phyloP scores from a whole-genome alignment of 2,329 filamentous ascomycete species.

The Trichothecium sympodiale region DNA sequence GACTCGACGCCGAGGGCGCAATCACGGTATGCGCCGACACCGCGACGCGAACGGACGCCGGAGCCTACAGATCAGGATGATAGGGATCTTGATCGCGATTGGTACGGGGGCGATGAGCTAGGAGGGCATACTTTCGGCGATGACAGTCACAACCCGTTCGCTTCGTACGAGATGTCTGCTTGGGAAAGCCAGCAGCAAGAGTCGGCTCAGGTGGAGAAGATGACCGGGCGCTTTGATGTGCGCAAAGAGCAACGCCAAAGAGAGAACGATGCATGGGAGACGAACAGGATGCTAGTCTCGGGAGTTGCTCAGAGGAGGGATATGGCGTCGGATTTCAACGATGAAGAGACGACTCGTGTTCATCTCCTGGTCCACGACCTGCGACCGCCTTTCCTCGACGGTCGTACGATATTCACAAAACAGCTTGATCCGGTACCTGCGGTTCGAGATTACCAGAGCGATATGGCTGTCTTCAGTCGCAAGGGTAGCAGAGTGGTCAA shows the following conservation, averaged over 20 bases:
- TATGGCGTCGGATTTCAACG: slow-evolving; percentile 73
- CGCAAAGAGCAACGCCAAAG: slow-evolving; percentile 76
- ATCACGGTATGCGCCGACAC: slow-evolving; percentile 30
- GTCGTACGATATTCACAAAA: slow-evolving; percentile 92
- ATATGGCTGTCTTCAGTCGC: slow-evolving; percentile 96
- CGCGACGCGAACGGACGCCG: slow-evolving; percentile 31
- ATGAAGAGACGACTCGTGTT: slow-evolving; percentile 79
- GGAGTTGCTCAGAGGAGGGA: slow-evolving; percentile 87
- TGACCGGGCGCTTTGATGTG: slow-evolving; percentile 56
- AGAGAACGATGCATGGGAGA: slow-evolving; percentile 97
- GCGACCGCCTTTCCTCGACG: slow-evolving; percentile 88
- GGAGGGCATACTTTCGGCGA: slow-evolving; percentile 77
- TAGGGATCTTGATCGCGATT: slow-evolving; percentile 74
- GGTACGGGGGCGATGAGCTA: slow-evolving; percentile 82
- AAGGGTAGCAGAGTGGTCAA: slow-evolving; percentile 91
- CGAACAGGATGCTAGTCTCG: slow-evolving; percentile 94
- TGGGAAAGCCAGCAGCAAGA: slow-evolving; percentile 72
- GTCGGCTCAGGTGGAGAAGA: slow-evolving; percentile 66
- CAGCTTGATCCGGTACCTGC: slow-evolving; percentile 92
- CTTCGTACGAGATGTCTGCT: slow-evolving; percentile 60
- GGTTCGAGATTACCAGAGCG: slow-evolving; percentile 85
- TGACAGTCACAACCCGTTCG: slow-evolving; percentile 87
- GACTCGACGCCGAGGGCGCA: slow-evolving; percentile 21
- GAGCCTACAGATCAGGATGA: slow-evolving; percentile 60
- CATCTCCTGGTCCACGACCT: slow-evolving; percentile 91